These are phyloP conservation scores for Pinus taeda DNA, from an alignment of 75 land plant genomes.

Conservation along the genomic window DNA sequence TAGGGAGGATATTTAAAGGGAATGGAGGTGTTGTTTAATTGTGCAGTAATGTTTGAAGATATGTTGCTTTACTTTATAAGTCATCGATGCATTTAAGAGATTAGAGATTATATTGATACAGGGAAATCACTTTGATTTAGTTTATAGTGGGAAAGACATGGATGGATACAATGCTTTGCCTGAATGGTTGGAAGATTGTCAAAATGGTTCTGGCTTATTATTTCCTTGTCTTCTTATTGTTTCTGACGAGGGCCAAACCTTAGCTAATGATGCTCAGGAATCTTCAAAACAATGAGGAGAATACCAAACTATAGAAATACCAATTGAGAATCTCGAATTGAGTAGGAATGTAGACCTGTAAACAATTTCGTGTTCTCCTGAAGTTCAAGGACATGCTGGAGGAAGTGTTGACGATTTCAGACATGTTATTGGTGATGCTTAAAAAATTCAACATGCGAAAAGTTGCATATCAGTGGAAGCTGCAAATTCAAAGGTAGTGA, in stretches of 20 bases:
- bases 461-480: slow-evolving; percentile 6
- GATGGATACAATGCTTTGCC: slow-evolving; percentile 48
- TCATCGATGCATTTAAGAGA: background rate
- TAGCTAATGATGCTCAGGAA: slow-evolving; percentile 1
- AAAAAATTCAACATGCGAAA: background rate
- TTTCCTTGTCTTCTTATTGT: slow-evolving; percentile 51
- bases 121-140: slow-evolving; percentile 5
- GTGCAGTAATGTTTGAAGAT: too few species aligned
- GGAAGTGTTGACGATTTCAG: background rate
- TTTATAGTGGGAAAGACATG: slow-evolving; percentile 12
- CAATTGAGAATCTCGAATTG: background rate
- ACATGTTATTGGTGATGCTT: background rate
- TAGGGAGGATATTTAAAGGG: too few species aligned
- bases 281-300: background rate
- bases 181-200: slow-evolving; percentile 35
- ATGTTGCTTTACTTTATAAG: too few species aligned
- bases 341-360: background rate
- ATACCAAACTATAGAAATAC: background rate
- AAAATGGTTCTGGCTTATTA: slow-evolving; percentile 5
- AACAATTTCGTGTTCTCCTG: background rate
- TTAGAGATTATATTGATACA: background rate
- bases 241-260: background rate
- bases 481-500: background rate
- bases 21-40: too few species aligned
- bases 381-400: background rate